Evolutionary conservation across 2,329 filamentous ascomycete species (phyloP).

Genomic region (Colletotrichum eremochloae): DNA sequence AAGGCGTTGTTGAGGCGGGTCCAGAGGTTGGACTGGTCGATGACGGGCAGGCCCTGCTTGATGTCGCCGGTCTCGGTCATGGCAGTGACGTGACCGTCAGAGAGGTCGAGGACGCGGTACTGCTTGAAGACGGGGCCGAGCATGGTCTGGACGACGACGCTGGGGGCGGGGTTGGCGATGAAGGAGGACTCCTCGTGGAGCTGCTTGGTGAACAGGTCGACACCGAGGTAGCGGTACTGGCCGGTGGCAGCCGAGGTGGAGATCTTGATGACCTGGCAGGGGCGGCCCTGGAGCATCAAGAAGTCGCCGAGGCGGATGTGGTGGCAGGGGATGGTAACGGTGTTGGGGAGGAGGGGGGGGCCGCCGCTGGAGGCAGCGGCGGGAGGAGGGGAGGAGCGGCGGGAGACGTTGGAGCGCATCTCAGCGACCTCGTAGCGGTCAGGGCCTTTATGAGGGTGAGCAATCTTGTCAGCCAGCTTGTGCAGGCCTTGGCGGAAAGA

Average conservation of each 20-base stretch:
- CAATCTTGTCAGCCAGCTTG: conserved; percentile 69
- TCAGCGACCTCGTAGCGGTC: conserved; percentile 61
- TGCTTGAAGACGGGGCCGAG: conserved; percentile 99
- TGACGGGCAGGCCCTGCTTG: conserved; percentile 93
- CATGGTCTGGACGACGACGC: conserved; percentile 99
- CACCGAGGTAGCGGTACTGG: conserved; percentile 99
- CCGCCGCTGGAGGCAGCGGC: conserved; percentile 48
- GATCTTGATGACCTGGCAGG: conserved; percentile 99
- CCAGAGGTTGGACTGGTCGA: conserved; percentile 94
- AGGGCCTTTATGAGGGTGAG: conserved; percentile 60
- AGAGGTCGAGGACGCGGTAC: conserved; percentile 98
- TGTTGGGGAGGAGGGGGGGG: conserved; percentile 73
- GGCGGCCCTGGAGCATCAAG: conserved; percentile 97
- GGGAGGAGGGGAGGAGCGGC: conserved; percentile 49
- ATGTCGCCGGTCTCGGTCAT: conserved; percentile 99
- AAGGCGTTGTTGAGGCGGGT: conserved; percentile 85
- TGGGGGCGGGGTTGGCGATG: conserved; percentile 96
- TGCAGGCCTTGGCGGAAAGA: conserved; percentile 69
- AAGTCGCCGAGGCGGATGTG: conserved; percentile 99
- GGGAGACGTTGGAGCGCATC: conserved; percentile 51
- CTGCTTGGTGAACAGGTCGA: conserved; percentile 99
- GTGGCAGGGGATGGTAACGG: conserved; percentile 98
- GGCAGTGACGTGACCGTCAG: conserved; percentile 87
- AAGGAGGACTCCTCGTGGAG: conserved; percentile 98
- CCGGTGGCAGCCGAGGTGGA: conserved; percentile 97